Conservation (phyloP, 306 rosid species). For the Cicer judaicum region DNA sequence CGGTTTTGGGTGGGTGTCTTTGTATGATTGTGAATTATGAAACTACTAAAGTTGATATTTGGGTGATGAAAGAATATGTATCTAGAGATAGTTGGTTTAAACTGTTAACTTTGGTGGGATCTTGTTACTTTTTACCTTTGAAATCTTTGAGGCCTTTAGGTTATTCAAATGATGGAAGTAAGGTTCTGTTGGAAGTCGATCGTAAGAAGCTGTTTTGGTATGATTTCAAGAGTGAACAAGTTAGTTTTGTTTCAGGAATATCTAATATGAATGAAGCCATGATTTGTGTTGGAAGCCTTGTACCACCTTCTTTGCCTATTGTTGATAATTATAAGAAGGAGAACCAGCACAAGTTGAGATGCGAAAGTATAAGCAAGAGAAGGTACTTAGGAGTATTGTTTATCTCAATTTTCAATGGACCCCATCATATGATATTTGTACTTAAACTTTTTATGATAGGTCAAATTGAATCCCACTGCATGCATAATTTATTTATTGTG, state of each 20-base stretch:
- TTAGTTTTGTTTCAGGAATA: conserved; percentile 43
- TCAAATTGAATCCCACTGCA: not conserved
- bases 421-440: not conserved
- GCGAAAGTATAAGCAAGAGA: conserved; percentile 41
- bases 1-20: conserved; percentile 50
- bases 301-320: conserved; percentile 49
- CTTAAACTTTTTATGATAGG: not conserved
- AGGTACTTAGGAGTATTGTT: conserved; percentile 45
- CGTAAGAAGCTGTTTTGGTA: conserved; percentile 61
- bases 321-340: conserved; percentile 26
- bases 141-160: conserved; percentile 63
- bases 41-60: conserved; percentile 50
- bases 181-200: conserved; percentile 58
- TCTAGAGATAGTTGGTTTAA: conserved; percentile 62
- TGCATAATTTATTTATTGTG: not conserved
- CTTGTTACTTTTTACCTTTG: conserved; percentile 17
- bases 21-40: conserved; percentile 56
- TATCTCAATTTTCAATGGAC: not conserved
- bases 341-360: conserved; percentile 19
- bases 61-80: conserved; percentile 71
- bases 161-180: conserved; percentile 48
- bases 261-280: conserved; percentile 55
- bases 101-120: conserved; percentile 45
- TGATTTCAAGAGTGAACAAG: conserved; percentile 41
- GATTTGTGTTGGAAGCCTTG: conserved; percentile 60